These are phyloP conservation scores for Macrocybe sp. DNA, from an alignment of 1,284 basidiomycete genomes.

Conservation along the genomic window DNA sequence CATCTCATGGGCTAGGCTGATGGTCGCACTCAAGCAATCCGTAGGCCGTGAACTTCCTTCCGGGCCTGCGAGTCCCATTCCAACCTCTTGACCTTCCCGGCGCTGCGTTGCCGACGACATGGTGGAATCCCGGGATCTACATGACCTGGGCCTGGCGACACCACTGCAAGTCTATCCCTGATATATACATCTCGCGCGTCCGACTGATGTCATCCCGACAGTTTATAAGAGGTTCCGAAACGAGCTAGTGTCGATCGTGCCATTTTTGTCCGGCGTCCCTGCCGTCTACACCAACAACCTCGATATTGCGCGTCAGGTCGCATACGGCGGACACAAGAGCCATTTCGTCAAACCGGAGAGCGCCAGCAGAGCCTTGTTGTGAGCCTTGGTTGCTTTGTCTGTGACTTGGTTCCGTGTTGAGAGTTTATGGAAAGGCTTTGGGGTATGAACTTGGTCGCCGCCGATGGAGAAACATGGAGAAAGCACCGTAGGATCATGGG, in stretches of 20 bases:
- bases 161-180: conserved; percentile 16
- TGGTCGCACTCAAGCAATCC: not conserved
- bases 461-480: conserved; percentile 43
- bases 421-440: conserved; percentile 27
- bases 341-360: conserved; percentile 37
- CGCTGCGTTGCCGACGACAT: conserved; percentile 31
- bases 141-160: conserved; percentile 35
- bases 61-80: conserved; percentile 35
- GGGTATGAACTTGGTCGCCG: conserved; percentile 41
- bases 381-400: conserved; percentile 9
- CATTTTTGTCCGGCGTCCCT: conserved; percentile 34
- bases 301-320: conserved; percentile 43
- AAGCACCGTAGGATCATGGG: conserved; percentile 44
- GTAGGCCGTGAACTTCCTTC: conserved; percentile 30
- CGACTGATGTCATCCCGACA: conserved; percentile 12
- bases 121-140: conserved; percentile 38
- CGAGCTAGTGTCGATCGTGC: conserved; percentile 42
- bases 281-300: conserved; percentile 42
- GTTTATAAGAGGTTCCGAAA: conserved; percentile 33
- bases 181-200: not conserved
- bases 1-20: not conserved
- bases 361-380: conserved; percentile 29
- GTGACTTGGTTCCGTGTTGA: conserved; percentile 3
- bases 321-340: conserved; percentile 31
- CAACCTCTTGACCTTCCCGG: conserved; percentile 33